phyloP scores from a whole-genome alignment of 805 yeast genomes.

The Candida gorgasii region DNA sequence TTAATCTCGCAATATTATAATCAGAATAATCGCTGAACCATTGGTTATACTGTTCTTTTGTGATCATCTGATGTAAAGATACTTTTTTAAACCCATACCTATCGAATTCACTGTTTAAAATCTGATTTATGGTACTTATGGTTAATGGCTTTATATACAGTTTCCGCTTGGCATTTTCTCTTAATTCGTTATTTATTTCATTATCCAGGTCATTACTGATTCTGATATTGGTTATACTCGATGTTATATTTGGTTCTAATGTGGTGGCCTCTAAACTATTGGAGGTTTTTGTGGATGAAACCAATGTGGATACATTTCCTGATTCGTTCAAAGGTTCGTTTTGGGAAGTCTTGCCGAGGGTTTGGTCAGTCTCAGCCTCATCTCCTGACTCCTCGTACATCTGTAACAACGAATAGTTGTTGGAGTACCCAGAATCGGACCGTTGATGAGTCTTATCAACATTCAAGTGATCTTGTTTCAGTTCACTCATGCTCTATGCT shows the following conservation, averaged over 20 bases:
- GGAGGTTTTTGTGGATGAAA: background rate
- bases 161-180: constrained; percentile 12
- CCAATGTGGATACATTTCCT: background rate
- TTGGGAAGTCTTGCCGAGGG: background rate
- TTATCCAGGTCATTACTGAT: background rate
- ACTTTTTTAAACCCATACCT: constrained; percentile 85
- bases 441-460: constrained; percentile 24
- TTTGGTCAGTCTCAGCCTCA: constrained; percentile 1
- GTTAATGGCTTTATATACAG: constrained; percentile 13
- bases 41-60: constrained; percentile 57
- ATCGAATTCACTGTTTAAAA: constrained; percentile 44
- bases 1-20: constrained; percentile 63
- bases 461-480: background rate
- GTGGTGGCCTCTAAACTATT: background rate
- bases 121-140: constrained; percentile 10
- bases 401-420: constrained; percentile 39
- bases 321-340: background rate
- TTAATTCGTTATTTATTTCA: constrained; percentile 8
- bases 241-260: background rate
- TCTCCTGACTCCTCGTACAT: constrained; percentile 27
- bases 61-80: constrained; percentile 45
- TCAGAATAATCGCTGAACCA: constrained; percentile 77
- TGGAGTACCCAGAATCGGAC: constrained; percentile 31
- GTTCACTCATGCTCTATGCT: constrained; percentile 3
- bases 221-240: background rate